These are phyloP conservation scores for Colletotrichum tofieldiae DNA, from an alignment of 2,329 filamentous ascomycete genomes.

Conservation along the genomic window DNA sequence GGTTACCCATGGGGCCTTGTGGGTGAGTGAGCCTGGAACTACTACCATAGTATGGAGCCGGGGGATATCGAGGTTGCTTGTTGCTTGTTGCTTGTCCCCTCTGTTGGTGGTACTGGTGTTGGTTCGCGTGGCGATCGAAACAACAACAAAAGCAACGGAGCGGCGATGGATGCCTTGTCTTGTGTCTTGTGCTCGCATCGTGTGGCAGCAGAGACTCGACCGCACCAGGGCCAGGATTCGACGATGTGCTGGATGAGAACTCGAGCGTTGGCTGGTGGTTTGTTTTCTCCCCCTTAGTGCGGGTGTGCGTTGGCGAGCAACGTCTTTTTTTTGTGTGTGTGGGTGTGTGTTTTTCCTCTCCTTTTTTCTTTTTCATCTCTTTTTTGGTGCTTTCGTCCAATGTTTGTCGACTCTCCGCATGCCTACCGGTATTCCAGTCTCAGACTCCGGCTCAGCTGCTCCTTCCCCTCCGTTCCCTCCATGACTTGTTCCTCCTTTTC, in stretches of 20 bases:
- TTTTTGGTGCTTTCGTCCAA: slow-evolving; percentile 31
- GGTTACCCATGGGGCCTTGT: background rate
- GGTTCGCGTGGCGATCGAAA: background rate
- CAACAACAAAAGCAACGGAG: slow-evolving; percentile 7
- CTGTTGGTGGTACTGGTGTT: slow-evolving; percentile 2
- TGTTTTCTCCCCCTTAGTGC: slow-evolving; percentile 14
- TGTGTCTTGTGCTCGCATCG: background rate
- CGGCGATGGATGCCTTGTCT: background rate
- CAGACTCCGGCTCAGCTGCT: background rate
- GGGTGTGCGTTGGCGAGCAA: slow-evolving; percentile 31
- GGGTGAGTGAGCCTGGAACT: background rate
- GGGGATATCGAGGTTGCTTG: background rate
- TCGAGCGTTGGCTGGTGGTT: background rate
- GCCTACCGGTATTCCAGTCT: too few species aligned
- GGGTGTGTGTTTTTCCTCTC: background rate
- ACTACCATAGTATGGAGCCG: background rate
- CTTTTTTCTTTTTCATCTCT: background rate
- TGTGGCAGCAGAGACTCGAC: background rate
- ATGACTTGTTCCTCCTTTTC: background rate
- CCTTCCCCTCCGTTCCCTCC: background rate
- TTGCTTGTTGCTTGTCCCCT: background rate
- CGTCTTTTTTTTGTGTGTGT: background rate
- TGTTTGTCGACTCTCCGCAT: background rate
- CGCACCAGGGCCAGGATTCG: background rate
- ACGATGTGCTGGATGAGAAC: slow-evolving; percentile 10